Base-by-base conservation (phyloP, 345 rosid genomes). In the Conringia planisiliqua region DNA sequence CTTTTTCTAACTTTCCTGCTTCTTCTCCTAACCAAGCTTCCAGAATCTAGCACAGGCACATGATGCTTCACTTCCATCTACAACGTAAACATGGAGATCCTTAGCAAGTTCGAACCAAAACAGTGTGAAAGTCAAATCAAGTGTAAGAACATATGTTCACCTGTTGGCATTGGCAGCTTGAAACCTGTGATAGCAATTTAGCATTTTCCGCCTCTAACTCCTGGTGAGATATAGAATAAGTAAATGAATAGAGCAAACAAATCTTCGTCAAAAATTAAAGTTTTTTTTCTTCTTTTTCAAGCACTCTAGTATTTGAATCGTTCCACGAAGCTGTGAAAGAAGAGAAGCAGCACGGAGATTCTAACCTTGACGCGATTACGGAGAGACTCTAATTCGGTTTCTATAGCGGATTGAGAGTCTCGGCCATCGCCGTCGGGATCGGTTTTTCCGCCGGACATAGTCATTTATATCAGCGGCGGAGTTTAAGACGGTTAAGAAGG, bases 121-220 rank as follows among this genome's bases (percentile, higher is more conserved):
- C 2, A 60, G 3, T 11, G 3, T 42, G 24, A 75, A 22, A 22
- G 27, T 39, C n/a, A 59, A 58, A 43, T n/a, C 78, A 55, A 13
- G 24, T 10, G 17, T 62, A 27, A 24, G 64, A 36, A 43, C 18
- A 33, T 39, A 27, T 40, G 56, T 59, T 42, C 67, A 89, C 97
- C 97, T 83, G 78, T 40, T 51, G 77, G 68, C 97, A 87, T 42
- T 74, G 48, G 68, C 89, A 89, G 1, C 73, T 74, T 5, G 92
- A 84, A 68, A 90, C 79, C 38, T 38, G 82, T 48, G 86, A 79
- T 18, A 81, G 55, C 57, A 93, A 75, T 68, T 80, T 77, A 0
- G 85, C 80, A 73, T 90, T 90, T 43, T 86, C 87, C 73, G 65
- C 80, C 74, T 87, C 92, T 72, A 90, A 71, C 75, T 86, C 90